These are phyloP conservation scores for Thermothelomyces thermophilus DNA, from an alignment of 2,329 filamentous ascomycete genomes.

Conservation along the genomic window DNA sequence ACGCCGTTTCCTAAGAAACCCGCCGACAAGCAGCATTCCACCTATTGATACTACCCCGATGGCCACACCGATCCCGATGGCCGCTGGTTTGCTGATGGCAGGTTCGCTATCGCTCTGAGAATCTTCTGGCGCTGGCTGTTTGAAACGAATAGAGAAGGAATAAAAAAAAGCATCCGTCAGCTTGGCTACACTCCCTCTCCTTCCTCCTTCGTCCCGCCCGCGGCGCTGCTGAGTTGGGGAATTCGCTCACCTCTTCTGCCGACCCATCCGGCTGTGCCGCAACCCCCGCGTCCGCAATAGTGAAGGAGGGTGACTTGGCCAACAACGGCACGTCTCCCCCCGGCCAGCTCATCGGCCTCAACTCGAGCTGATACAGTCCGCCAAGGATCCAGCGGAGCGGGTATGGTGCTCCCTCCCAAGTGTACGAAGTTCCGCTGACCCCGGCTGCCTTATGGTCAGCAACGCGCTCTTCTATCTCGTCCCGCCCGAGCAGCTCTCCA, in stretches of 20 bases:
- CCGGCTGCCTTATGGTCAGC: conserved; percentile 12
- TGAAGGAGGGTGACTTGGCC: conserved; percentile 25
- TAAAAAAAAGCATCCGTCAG: background rate
- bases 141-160: too few relatives aligned
- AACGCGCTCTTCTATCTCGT: background rate
- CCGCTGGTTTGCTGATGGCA: conserved; percentile 20
- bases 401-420: conserved; percentile 24
- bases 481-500: too few relatives aligned
- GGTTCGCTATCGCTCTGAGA: conserved; percentile 4
- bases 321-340: conserved; percentile 17
- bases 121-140: background rate
- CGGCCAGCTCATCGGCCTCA: conserved; percentile 17
- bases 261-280: background rate
- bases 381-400: conserved; percentile 23
- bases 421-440: conserved; percentile 19
- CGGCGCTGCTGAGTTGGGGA: background rate
- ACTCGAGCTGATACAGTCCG: conserved; percentile 27
- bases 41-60: conserved; percentile 22
- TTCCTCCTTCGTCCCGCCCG: background rate
- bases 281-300: conserved; percentile 7
- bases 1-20: conserved; percentile 21
- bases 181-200: background rate
- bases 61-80: conserved; percentile 25
- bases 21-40: conserved; percentile 17
- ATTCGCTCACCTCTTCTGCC: conserved; percentile 5